These are phyloP conservation scores for Tuctoria greenei DNA, from an alignment of 176 grass and related monocot species.

Conservation along the genomic window DNA sequence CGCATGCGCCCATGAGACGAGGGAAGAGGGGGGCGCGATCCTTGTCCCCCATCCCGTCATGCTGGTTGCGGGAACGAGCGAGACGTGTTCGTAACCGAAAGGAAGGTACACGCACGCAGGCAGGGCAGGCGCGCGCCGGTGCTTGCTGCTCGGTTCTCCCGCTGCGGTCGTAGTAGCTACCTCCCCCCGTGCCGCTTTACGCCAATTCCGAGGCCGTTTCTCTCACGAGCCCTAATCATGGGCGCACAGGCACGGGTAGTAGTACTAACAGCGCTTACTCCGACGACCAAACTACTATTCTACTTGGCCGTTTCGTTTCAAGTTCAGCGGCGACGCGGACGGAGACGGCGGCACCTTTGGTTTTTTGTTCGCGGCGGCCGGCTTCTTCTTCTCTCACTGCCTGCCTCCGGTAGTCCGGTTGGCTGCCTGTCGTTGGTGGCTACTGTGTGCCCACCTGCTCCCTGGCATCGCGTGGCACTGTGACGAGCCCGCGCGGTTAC, in stretches of 20 bases:
- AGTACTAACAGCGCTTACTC: neutral
- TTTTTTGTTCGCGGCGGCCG: neutral
- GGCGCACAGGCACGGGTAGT: neutral
- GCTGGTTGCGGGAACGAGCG: too few relatives aligned
- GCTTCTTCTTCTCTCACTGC: neutral
- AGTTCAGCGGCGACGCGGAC: neutral
- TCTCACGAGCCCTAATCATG: slow-evolving; percentile 24
- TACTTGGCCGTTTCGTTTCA: neutral
- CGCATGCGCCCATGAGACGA: neutral
- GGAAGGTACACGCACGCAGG: neutral
- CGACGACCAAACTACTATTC: neutral
- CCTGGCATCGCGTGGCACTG: slow-evolving; percentile 7
- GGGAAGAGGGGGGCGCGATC: too few relatives aligned
- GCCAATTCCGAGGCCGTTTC: slow-evolving; percentile 13
- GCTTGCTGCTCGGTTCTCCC: neutral
- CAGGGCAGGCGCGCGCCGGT: neutral
- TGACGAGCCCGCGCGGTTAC: neutral
- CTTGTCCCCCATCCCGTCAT: neutral
- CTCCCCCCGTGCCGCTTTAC: neutral
- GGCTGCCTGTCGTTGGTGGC: neutral
- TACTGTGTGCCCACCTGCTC: neutral
- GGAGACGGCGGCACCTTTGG: neutral
- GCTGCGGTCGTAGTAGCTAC: neutral
- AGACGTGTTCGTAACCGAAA: neutral
- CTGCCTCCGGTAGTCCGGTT: neutral